Base-by-base conservation (phyloP, 306 rosid genomes). In the Amphicarpaea edgeworthii region DNA sequence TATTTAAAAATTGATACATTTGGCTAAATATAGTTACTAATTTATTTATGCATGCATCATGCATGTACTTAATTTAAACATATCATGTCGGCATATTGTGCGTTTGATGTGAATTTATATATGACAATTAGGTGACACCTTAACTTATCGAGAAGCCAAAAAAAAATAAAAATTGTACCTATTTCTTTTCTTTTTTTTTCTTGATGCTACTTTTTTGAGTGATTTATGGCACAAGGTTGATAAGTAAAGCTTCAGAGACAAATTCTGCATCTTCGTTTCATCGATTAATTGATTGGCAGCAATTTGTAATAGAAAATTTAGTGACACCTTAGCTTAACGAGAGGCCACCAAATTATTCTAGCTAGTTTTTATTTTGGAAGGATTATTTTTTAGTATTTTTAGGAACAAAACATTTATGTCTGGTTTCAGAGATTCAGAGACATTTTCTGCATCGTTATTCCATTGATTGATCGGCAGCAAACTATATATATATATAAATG, bases 401-500 rank as follows among this genome's bases (percentile, higher is more conserved):
- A 59, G 21, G 66, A 59, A 15, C 63, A 57, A 57, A 12, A 57
- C 0, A 23, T 6, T 24, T 24, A 12, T 57, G 7, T 12, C 10
- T 28, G 42, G 4, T 59, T 6, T 59, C 20, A 2, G 24, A 50
- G 59, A 42, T 6, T 59, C 20, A 2, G 24, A 50, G 59, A 42
- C 40, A 76, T 24, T 24, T 76, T 65, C 16, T 30, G 50, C 50
- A 20, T 30, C 15, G 4, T 8, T 70, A 45, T 70, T 78, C 63
- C 45, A 46, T 42, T 42, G 14, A 19, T 57, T 68, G 60, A 32
- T 57, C 61, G 30, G 20, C 41, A 20, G 14, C 42, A 47, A n/a
- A n/a, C n/a, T n/a, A n/a, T n/a, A n/a, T n/a, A n/a, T n/a, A 37
- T 70, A 59, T 37, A 61, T 53, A 79, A 62, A 62, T 41, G 57